Base-by-base conservation (phyloP, 2,329 filamentous ascomycete species). In the Lachnellula subtilissima region DNA sequence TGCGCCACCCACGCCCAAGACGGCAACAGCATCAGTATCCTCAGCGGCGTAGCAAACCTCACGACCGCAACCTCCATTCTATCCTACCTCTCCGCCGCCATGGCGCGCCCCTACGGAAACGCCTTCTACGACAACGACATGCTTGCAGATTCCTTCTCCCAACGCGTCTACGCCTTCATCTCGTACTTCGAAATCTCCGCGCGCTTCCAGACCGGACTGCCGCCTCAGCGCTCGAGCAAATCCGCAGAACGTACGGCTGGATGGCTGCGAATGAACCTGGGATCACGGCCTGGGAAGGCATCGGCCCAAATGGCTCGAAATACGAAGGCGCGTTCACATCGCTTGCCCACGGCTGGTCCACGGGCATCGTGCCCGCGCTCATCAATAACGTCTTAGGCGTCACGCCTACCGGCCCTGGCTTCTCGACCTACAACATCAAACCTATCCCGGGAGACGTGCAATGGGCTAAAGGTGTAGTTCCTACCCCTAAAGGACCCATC, bases 181-280 rank as follows among this genome's bases (percentile, higher is more conserved):
- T 80, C 78, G 2, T 81, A 78, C 63, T 80, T 81, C 59, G 78
- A 81, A 67, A 70, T 78, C 17, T 71, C 73, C n/a, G 78, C 78
- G 12, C 74, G 78, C 9, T 79, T 81, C 60, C 63, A 63, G 12
- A 65, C 67, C 22, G 72, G 70, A 0, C 54, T 67, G 66, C 66
- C 1, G 62, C 57, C 1, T 72, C 71, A 6, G 78, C 74, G 0
- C 63, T 78, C 0, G 76, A 79, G 25, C 72, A 79, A 64, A 69
- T 79, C 14, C 65, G 71, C 43, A 69, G 78, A 17, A 66, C 78
- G 15, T 80, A 79, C 58, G 76, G 76, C 4, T 78, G 75, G 74
- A 81, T 81, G 78, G 66, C 74, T 3, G 59, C 60, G 0, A 69
- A 74, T 9, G 78, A 81, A 58, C 78, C 78, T 0, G 69, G 69